Percentiles rank a stretch among this genome's conserved stretches.
These are phyloP conservation scores for Gnaphalium uliginosum DNA, from an alignment of 129 eudicot genomes.

Conservation along the genomic window DNA sequence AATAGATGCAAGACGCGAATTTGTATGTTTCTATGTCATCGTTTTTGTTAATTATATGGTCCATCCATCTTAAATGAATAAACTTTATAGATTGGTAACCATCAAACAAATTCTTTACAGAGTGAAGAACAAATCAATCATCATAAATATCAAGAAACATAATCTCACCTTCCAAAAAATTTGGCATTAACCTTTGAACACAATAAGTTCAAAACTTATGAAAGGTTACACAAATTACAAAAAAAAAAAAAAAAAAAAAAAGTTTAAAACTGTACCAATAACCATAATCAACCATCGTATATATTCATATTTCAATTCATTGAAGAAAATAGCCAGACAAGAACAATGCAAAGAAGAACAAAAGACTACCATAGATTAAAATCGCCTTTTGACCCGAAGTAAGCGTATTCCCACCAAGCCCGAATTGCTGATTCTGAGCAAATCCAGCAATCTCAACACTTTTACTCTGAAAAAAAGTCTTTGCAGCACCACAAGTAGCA, in stretches of 20 bases:
- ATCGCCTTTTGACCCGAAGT: constrained; percentile 89
- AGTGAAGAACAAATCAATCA: background rate
- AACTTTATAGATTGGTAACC: background rate
- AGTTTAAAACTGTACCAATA: constrained; percentile 21
- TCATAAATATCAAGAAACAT: background rate
- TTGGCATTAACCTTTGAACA: background rate
- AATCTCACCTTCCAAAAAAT: constrained; percentile 12
- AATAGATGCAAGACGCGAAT: background rate
- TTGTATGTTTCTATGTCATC: background rate
- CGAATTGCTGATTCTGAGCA: constrained; percentile 94
- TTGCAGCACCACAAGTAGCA: constrained; percentile 97
- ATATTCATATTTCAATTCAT: constrained; percentile 21
- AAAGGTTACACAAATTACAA: constrained; percentile 21
- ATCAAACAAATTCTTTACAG: background rate
- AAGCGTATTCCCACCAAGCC: constrained; percentile 83
- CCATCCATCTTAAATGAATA: background rate
- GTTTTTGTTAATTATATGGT: background rate
- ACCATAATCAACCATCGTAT: background rate
- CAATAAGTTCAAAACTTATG: constrained; percentile 9
- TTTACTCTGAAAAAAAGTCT: constrained; percentile 84
- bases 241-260: constrained; percentile 2
- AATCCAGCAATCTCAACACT: constrained; percentile 98
- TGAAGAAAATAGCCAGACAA: constrained; percentile 96
- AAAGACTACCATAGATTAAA: constrained; percentile 81
- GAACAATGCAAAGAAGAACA: constrained; percentile 69